phyloP scores from a whole-genome alignment of 1,284 basidiomycete species.

The Trametes versicolor region DNA sequence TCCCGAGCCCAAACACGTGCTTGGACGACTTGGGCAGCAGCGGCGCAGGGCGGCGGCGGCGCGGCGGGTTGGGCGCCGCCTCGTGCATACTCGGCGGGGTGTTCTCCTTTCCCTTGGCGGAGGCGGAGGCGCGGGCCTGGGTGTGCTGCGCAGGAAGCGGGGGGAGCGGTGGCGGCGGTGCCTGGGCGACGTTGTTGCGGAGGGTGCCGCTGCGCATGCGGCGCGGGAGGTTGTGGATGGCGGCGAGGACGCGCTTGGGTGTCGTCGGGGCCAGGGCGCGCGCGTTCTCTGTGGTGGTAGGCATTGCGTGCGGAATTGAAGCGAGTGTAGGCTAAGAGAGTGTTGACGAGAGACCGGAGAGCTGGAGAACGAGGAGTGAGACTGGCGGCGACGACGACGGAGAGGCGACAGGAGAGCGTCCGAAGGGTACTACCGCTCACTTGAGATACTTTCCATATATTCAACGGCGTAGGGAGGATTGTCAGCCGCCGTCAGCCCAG shows the following conservation, averaged over 20 bases:
- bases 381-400: conserved; percentile 3
- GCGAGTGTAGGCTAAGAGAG: background rate
- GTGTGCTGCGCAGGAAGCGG: background rate
- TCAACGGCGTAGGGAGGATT: too few species aligned
- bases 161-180: background rate
- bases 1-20: conserved; percentile 17
- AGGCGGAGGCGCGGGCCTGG: conserved; percentile 8
- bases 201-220: conserved; percentile 34
- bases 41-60: conserved; percentile 27
- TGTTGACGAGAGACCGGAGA: background rate
- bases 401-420: background rate
- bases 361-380: conserved; percentile 4
- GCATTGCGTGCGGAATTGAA: conserved; percentile 11
- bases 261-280: conserved; percentile 20
- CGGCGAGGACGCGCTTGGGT: conserved; percentile 35
- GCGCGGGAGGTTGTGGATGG: conserved; percentile 39
- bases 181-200: conserved; percentile 8
- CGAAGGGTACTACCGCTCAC: too few species aligned
- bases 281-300: conserved; percentile 12
- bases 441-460: too few species aligned
- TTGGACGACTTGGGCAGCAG: conserved; percentile 24
- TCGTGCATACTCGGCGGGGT: conserved; percentile 15
- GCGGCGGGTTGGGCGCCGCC: conserved; percentile 7
- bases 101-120: conserved; percentile 35
- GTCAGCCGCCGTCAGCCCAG: too few species aligned